Evolutionary conservation across 495 filamentous ascomycete genomes (phyloP).

Genomic region (Aspergillus bertholletiae): DNA sequence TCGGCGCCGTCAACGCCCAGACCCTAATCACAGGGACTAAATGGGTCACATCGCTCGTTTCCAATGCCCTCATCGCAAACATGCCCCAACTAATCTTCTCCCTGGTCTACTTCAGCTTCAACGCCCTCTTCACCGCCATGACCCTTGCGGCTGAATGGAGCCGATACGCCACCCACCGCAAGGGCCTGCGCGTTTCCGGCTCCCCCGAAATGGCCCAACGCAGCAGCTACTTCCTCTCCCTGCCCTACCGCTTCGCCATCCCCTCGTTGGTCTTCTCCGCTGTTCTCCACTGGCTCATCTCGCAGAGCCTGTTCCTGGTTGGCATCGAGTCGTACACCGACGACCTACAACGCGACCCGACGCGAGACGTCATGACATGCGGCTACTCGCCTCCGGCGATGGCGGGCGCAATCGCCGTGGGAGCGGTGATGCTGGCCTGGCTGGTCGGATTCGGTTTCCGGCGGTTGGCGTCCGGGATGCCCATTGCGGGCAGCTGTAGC

Average conservation of each 20-base stretch:
- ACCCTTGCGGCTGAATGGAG: conserved; percentile 28
- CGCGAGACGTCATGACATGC: conserved; percentile 15
- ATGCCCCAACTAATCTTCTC: conserved; percentile 37
- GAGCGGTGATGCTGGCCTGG: conserved; percentile 19
- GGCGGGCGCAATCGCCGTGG: conserved; percentile 16
- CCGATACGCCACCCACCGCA: conserved; percentile 18
- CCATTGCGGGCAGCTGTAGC: conserved; percentile 37
- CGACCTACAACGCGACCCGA: conserved; percentile 5
- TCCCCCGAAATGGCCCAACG: conserved; percentile 38
- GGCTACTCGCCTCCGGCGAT: conserved; percentile 32
- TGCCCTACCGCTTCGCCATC: conserved; percentile 42
- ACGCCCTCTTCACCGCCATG: conserved; percentile 35
- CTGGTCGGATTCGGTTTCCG: conserved; percentile 18
- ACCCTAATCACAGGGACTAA: conserved; percentile 2
- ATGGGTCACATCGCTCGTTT: neutral
- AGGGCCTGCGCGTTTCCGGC: conserved; percentile 38
- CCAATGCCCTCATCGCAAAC: conserved; percentile 32
- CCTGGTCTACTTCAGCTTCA: conserved; percentile 35
- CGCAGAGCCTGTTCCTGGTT: conserved; percentile 37
- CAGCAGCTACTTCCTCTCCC: conserved; percentile 41
- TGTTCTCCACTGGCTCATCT: conserved; percentile 40
- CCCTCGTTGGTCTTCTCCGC: conserved; percentile 29
- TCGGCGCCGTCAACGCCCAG: conserved; percentile 21
- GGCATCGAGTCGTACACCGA: conserved; percentile 13
- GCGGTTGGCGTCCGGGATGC: conserved; percentile 26